Evolutionary conservation across 2,329 filamentous ascomycete genomes (phyloP).

Genomic region (Fusarium sp.): DNA sequence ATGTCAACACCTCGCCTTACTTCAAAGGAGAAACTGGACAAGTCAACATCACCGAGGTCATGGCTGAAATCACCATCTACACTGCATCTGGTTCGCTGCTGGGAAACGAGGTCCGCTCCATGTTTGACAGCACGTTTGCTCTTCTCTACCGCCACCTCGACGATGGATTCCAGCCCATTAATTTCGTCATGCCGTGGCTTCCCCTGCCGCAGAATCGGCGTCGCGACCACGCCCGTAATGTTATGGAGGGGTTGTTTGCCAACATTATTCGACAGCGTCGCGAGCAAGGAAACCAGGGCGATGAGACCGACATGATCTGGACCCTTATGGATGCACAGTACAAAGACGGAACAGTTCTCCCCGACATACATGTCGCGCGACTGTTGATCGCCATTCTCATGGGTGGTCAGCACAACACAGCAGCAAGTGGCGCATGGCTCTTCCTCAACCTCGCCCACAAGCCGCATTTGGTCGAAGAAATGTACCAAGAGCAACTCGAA

Average conservation of each 20-base stretch:
- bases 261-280: conserved; percentile 81
- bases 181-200: conserved; percentile 89
- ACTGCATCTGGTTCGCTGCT: conserved; percentile 89
- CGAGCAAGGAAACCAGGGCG: conserved; percentile 60
- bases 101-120: conserved; percentile 82
- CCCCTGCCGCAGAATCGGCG: conserved; percentile 87
- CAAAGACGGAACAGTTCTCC: conserved; percentile 80
- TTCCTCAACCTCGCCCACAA: conserved; percentile 83
- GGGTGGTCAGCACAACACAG: conserved; percentile 90
- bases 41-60: conserved; percentile 77
- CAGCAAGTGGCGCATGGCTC: conserved; percentile 86
- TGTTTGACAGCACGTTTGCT: conserved; percentile 84
- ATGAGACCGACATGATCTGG: conserved; percentile 83
- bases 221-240: conserved; percentile 82
- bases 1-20: conserved; percentile 72
- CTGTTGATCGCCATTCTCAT: conserved; percentile 95
- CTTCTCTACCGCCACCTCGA: conserved; percentile 88
- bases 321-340: conserved; percentile 87
- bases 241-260: conserved; percentile 83
- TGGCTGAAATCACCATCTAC: conserved; percentile 90
- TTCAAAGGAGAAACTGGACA: conserved; percentile 77
- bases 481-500: conserved; percentile 82
- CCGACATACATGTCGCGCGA: conserved; percentile 85
- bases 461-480: conserved; percentile 81
- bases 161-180: conserved; percentile 88